Conservation (phyloP, 2,329 filamentous ascomycete species). For the Clonostachys sp. region DNA sequence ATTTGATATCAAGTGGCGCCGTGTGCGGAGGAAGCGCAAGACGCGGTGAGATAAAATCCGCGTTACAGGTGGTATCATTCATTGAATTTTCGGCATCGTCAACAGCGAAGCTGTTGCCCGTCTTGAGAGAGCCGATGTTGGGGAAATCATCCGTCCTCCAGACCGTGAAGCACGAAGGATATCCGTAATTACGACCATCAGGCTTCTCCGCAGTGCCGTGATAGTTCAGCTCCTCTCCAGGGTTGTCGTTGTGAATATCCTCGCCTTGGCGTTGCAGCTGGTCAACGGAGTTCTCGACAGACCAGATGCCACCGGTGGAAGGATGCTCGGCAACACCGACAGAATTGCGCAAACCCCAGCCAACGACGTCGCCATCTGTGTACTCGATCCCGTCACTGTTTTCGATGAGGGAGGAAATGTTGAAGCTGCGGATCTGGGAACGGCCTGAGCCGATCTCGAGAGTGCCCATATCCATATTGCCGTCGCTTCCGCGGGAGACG, state of each 20-base stretch:
- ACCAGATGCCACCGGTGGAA: conserved; percentile 44
- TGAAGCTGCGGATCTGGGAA: conserved; percentile 62
- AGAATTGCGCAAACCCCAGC: conserved; percentile 71
- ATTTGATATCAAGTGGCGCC: conserved; percentile 69
- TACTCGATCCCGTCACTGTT: conserved; percentile 33
- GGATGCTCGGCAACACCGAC: conserved; percentile 66
- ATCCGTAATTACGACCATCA: conserved; percentile 58
- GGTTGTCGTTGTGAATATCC: conserved; percentile 66
- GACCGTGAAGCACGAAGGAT: conserved; percentile 64
- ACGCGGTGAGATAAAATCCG: conserved; percentile 41
- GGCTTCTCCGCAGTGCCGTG: conserved; percentile 49
- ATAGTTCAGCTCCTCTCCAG: conserved; percentile 71
- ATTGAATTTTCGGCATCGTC: conserved; percentile 22
- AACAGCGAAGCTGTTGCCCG: conserved; percentile 45
- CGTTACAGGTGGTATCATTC: conserved; percentile 38
- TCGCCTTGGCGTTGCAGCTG: conserved; percentile 49
- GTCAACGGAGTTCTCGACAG: conserved; percentile 69
- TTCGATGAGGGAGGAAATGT: conserved; percentile 24
- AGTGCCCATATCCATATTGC: conserved; percentile 57
- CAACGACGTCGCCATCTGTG: conserved; percentile 41
- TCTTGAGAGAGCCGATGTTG: conserved; percentile 27
- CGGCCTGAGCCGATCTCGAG: conserved; percentile 47
- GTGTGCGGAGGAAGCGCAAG: conserved; percentile 61
- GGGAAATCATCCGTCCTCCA: conserved; percentile 50
- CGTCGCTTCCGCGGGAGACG: conserved; percentile 59